Evolutionary conservation across 2,329 filamentous ascomycete genomes (phyloP), one percentile per base, ranked within the genome.

Genomic region (Magnaporthales sp.): DNA sequence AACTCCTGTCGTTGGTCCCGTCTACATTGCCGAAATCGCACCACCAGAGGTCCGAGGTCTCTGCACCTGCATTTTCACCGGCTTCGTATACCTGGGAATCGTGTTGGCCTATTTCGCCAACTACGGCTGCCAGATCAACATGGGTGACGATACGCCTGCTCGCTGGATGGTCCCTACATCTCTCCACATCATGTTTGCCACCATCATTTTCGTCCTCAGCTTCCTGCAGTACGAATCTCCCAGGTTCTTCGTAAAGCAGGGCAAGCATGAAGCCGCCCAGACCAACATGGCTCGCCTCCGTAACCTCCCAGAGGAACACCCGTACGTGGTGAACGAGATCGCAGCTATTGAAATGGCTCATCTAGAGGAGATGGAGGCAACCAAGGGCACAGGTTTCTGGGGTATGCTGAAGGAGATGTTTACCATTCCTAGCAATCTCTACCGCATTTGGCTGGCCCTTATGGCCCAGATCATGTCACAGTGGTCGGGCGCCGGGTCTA

Each of bases 71-170:
- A 82, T 87, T 29, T 90, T 90, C 73, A 85, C 86, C 0, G 87
- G 87, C 1, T 81, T 89, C 62, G 90, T 93, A 13, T 93, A 93
- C 72, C 75, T 91, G 64, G 90, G 90, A 26, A 91, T 92, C 68
- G 89, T 92, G 72, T 80, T 93, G 22, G 89, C 88, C 10, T 93
- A 92, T 77, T 93, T 92, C 71, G 85, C 89, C 66, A 89, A 87
- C 74, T 89, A 87, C 73, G 87, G 87, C 67, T 79, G 77, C 62
- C 74, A 80, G 67, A 66, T 85, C 29, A 77, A 85, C 72, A 77
- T 86, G 31, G 73, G 76, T n/a, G 77, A 79, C 56, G 69, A 74
- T 22, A 79, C 77, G 9, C 75, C 79, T 68, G 78, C 80, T 67
- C 80, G 81, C 70, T 86, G 84, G 84, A 73, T 66, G 38, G 83